Evolutionary conservation across 179 eudicot genomes (phyloP), one percentile per base, ranked within the genome.

Genomic region (Patellifolia procumbens): DNA sequence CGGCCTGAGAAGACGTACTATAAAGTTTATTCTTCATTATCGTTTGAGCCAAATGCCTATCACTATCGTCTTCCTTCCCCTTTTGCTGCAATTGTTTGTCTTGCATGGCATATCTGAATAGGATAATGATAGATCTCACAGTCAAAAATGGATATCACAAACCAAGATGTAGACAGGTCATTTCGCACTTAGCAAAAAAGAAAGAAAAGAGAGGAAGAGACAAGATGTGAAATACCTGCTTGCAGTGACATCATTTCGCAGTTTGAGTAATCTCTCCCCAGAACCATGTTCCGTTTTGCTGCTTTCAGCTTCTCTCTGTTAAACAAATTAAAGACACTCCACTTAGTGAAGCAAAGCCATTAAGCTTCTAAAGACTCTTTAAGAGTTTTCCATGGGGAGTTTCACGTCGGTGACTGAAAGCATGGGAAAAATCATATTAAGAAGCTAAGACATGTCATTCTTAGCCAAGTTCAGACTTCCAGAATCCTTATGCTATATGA

Each of bases 51-150:
- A 95, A 86, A 86, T 89, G 85, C 77, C 81, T 70, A 79, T 95
- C 97, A 70, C 90, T 83, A 78, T 93, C 92, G 51, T 93, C 97
- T 85, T 91, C 97, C 65, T 85, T 85, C 75, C 78, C 85, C 86
- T 89, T 91, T 73, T 85, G 88, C 81, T 82, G 86, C 56, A 77
- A 64, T 37, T 86, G 75, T 26, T 65, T 78, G 72, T 88, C 92
- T 78, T 87, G 92, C 75, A 74, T 79, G 16, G 80, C 80, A 83
- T 86, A 87, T 81, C 98, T 92, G 72, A 43, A 65, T 51, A 58
- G 34, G 51, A 22, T 28, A 39, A 68, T 35, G 20, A 66, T 20
- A 66, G 20, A 29, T n/a, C 19, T 39, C 39, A 37, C 31, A 35
- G 70, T n/a, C 39, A 74, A 17, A 34, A 74, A 20, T 53, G 52